Conservation (phyloP, 805 yeast genomes). For the Lipomyces mesembrius region DNA sequence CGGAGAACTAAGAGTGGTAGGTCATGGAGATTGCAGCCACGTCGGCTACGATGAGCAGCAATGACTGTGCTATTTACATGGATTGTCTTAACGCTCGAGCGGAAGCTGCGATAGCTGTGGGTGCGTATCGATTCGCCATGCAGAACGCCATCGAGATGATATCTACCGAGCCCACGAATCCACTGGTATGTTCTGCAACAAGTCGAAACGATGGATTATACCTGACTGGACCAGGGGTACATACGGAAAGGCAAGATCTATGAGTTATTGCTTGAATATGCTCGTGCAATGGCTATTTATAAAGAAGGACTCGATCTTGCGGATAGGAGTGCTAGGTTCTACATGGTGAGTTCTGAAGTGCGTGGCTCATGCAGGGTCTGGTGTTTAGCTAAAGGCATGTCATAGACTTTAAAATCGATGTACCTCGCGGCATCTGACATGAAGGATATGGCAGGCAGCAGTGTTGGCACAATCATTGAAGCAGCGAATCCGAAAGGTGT, state of each 20-base stretch:
- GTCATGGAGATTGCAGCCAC: not conserved
- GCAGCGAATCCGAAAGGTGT: not conserved
- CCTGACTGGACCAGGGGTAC: not conserved
- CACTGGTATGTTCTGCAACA: not conserved
- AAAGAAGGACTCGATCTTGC: not conserved
- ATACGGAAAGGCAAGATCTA: not conserved
- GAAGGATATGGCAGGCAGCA: not conserved
- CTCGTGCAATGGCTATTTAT: not conserved
- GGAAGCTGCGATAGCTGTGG: slow-evolving; percentile 1
- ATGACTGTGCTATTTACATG: not conserved
- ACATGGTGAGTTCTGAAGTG: not conserved
- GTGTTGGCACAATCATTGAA: not conserved
- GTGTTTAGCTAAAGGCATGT: not conserved
- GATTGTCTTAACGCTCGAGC: not conserved
- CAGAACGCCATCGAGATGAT: not conserved
- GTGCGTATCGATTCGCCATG: not conserved
- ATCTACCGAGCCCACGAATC: not conserved
- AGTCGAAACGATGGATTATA: not conserved
- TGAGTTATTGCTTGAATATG: not conserved
- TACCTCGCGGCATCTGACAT: not conserved
- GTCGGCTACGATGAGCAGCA: not conserved
- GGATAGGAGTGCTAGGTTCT: not conserved
- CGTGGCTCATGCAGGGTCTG: not conserved
- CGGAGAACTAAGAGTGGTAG: not conserved
- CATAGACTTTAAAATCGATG: not conserved